Conservation (phyloP, 805 yeast species). For the Kodamaea kaohsiungensis region DNA sequence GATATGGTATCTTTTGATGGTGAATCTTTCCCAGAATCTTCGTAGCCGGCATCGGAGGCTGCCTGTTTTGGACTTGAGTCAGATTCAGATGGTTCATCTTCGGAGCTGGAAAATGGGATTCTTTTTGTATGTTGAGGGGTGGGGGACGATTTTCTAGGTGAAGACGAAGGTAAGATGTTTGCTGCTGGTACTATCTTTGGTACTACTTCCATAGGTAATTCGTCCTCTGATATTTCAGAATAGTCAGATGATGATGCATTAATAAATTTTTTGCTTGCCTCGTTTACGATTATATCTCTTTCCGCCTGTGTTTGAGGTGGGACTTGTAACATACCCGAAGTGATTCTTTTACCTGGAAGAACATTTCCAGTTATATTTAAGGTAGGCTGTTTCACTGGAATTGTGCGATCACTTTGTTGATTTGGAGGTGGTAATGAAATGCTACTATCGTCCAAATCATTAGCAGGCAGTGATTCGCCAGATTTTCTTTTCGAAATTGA, state of each 20-base stretch:
- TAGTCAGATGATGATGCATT: not conserved
- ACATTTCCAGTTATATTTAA: not conserved
- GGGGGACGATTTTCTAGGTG: conserved; percentile 6
- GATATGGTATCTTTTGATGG: conserved; percentile 13
- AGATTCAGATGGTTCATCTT: not conserved
- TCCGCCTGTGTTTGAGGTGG: conserved; percentile 35
- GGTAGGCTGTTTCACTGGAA: conserved; percentile 31
- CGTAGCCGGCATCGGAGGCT: not conserved
- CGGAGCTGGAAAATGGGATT: not conserved
- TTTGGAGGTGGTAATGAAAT: conserved; percentile 41
- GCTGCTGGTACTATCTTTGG: conserved; percentile 20
- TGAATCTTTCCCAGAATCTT: not conserved
- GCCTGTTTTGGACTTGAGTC: not conserved
- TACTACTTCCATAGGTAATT: conserved; percentile 6
- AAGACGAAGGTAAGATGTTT: conserved; percentile 14
- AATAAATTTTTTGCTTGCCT: not conserved
- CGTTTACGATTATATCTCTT: conserved; percentile 12
- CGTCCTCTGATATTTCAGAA: not conserved
- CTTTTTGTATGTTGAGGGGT: not conserved
- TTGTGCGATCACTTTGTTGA: conserved; percentile 15
- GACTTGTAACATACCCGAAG: conserved; percentile 43
- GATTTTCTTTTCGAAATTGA: not conserved
- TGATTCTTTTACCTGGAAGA: conserved; percentile 25
- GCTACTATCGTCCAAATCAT: conserved; percentile 18
- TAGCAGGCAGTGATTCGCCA: conserved; percentile 6